Base-by-base conservation (phyloP, 345 rosid species). In the Salix brachista region DNA sequence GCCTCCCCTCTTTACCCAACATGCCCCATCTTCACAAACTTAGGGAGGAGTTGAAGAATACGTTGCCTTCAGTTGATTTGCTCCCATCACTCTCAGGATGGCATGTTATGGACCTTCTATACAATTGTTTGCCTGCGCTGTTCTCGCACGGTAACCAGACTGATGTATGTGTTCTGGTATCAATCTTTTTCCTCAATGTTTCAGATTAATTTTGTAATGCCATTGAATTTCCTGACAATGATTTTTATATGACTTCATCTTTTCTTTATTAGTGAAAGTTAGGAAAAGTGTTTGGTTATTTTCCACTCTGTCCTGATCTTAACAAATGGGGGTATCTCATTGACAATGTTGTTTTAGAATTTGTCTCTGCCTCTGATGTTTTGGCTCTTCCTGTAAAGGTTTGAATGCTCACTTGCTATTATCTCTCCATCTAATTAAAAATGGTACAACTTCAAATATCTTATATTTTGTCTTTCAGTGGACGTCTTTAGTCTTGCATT, bases 41-140 rank as follows among this genome's bases (percentile, higher is more conserved):
- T 25, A 71, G 84, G 72, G 83, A 80, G 67, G 90, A 87, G 71
- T 79, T 88, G 58, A 86, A 75, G 84, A 77, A 73, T 28, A 65
- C 84, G 21, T 75, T 87, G 68, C 82, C 84, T 70, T 79, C 86
- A 11, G 77, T 85, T 86, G 86, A 80, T 77, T 77, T 83, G 72
- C 75, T 86, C 30, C 80, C 83, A 30, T 85, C 90, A 0, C 73
- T 86, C 67, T 81, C 89, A 21, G 42, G 81, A 58, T 91, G 97
- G 99, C 92, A 90, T 83, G 86, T 93, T 11, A 79, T 83, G 90
- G 98, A 95, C 9, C 90, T 89, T 78, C 85, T 93, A 36, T 87
- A 91, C 79, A 95, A 93, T 82, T 95, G 97, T 85, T 84, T 95
- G 82, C 98, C 99, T 10, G 96, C 90, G 71, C 77, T 94, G 73